Conservation (phyloP, 2,329 filamentous ascomycete genomes). For the Fusarium sp. region DNA sequence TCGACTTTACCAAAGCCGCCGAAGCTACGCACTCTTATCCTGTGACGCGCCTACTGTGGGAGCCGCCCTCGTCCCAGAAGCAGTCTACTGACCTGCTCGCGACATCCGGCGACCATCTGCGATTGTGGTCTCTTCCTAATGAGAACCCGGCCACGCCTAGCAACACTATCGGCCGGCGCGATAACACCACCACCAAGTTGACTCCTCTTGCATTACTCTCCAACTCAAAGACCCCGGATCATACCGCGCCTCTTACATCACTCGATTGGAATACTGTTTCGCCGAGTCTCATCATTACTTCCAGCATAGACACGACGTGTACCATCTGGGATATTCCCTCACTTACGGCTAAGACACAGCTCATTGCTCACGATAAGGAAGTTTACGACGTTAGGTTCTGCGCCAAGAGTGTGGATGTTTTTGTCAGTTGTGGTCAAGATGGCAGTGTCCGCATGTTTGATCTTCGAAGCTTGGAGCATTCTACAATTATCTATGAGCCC, state of each 20-base stretch:
- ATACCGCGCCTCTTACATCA: slow-evolving; percentile 95
- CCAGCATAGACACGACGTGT: slow-evolving; percentile 98
- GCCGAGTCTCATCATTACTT: slow-evolving; percentile 97
- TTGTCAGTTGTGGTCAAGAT: slow-evolving; percentile 97
- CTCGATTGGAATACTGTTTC: slow-evolving; percentile 99
- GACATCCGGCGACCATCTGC: slow-evolving; percentile 93
- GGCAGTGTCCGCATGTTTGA: slow-evolving; percentile 99
- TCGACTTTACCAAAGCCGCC: slow-evolving; percentile 94
- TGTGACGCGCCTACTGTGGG: slow-evolving; percentile 95
- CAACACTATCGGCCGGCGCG: slow-evolving; percentile 78
- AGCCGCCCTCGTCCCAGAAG: slow-evolving; percentile 94
- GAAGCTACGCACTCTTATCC: slow-evolving; percentile 99
- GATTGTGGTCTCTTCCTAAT: slow-evolving; percentile 91
- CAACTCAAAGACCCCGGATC: slow-evolving; percentile 98
- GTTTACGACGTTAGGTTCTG: slow-evolving; percentile 99
- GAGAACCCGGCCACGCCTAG: slow-evolving; percentile 70
- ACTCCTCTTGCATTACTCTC: slow-evolving; percentile 93
- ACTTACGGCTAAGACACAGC: slow-evolving; percentile 95
- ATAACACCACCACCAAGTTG: slow-evolving; percentile 80
- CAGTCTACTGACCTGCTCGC: slow-evolving; percentile 95
- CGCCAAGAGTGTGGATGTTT: slow-evolving; percentile 97
- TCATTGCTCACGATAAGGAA: slow-evolving; percentile 99
- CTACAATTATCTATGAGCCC: slow-evolving; percentile 98
- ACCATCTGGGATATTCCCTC: slow-evolving; percentile 99
- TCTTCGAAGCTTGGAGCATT: slow-evolving; percentile 94